Conservation (phyloP, 1,139 yeast species). For the Diutina neorugosa region DNA sequence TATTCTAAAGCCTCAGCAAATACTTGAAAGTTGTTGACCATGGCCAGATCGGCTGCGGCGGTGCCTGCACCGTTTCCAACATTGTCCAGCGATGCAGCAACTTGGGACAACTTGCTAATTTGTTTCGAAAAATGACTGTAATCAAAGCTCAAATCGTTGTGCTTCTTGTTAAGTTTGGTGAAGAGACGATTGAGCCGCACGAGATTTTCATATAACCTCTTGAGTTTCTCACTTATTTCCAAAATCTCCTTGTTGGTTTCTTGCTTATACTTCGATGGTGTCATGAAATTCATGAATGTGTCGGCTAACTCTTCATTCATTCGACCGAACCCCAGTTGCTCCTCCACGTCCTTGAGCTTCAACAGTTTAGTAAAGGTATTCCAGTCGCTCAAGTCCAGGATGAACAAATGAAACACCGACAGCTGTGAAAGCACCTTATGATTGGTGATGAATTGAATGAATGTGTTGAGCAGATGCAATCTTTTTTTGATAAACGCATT, state of each 20-base stretch:
- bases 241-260: constrained; percentile 69
- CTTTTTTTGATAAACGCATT: constrained; percentile 72
- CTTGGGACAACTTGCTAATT: constrained; percentile 51
- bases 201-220: constrained; percentile 75
- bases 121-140: constrained; percentile 62
- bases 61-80: constrained; percentile 7
- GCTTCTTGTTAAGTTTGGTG: constrained; percentile 58
- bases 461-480: constrained; percentile 72
- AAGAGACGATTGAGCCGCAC: constrained; percentile 69
- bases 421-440: constrained; percentile 68
- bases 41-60: constrained; percentile 8
- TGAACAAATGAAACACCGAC: constrained; percentile 59
- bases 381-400: constrained; percentile 76
- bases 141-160: constrained; percentile 62
- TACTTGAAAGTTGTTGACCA: constrained; percentile 20
- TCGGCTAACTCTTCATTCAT: constrained; percentile 55
- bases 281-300: constrained; percentile 82
- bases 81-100: constrained; percentile 12
- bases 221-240: constrained; percentile 73
- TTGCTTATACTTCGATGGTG: constrained; percentile 54
- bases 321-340: constrained; percentile 11
- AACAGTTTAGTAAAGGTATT: constrained; percentile 59
- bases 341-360: constrained; percentile 36
- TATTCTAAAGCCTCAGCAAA: constrained; percentile 39
- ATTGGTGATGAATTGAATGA: constrained; percentile 55